Percentiles rank a stretch among this genome's conserved stretches.
Evolutionary conservation across 345 rosid species (phyloP).

Genomic region (Sisymbrium irio): DNA sequence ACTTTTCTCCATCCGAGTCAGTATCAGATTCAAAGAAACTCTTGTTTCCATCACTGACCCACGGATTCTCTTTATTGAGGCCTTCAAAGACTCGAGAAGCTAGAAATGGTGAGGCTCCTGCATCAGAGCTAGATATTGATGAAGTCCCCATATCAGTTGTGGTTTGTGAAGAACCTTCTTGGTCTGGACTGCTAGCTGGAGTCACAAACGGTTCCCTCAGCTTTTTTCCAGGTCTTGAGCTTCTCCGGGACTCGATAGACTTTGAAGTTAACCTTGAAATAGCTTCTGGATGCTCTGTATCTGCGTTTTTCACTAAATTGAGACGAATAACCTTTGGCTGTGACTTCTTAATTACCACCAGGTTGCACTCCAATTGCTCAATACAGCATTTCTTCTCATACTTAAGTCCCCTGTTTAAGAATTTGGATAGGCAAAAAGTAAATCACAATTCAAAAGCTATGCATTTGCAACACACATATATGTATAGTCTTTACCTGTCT

Average conservation of each 20-base stretch:
- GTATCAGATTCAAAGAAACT: conserved; percentile 58
- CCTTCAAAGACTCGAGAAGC: conserved; percentile 48
- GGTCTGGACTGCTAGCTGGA: conserved; percentile 93
- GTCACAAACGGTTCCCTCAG: conserved; percentile 79
- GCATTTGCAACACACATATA: not conserved
- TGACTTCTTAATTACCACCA: conserved; percentile 84
- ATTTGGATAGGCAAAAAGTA: conserved; percentile 3
- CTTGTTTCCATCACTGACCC: conserved; percentile 46
- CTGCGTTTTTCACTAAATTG: conserved; percentile 70
- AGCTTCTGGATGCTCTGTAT: conserved; percentile 44
- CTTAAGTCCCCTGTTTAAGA: conserved; percentile 56
- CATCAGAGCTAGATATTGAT: conserved; percentile 90
- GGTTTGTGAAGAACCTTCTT: conserved; percentile 61
- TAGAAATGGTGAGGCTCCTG: conserved; percentile 73
- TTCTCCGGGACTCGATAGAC: conserved; percentile 36
- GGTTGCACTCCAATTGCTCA: conserved; percentile 87
- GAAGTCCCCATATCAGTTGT: conserved; percentile 76
- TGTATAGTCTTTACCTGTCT: conserved; percentile 56
- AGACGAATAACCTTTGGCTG: conserved; percentile 87
- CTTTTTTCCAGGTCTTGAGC: conserved; percentile 39
- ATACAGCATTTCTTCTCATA: conserved; percentile 79
- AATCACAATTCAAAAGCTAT: not conserved
- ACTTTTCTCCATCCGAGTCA: conserved; percentile 59
- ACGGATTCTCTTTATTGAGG: conserved; percentile 50
- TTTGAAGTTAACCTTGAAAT: conserved; percentile 27